Percentiles rank a stretch among this genome's conserved stretches.
Conservation (phyloP, 2,329 filamentous ascomycete species). For the Bipolaris victoriae region DNA sequence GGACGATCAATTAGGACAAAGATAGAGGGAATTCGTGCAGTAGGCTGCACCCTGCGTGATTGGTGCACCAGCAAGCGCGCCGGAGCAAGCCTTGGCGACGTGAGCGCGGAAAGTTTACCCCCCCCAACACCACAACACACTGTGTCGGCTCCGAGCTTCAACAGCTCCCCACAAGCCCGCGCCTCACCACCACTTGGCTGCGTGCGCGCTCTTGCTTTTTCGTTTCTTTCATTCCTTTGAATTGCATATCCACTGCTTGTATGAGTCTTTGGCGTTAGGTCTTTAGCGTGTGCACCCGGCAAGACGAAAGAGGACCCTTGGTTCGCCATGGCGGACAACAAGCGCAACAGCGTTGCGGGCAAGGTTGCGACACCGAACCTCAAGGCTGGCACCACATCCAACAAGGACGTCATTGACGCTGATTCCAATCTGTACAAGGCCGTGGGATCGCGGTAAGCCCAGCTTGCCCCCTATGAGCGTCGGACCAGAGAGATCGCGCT, state of each 20-base stretch:
- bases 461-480: background rate
- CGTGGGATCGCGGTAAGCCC: slow-evolving; percentile 65
- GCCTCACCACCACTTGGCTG: slow-evolving; percentile 31
- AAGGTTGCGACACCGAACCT: slow-evolving; percentile 59
- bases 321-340: slow-evolving; percentile 61
- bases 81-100: slow-evolving; percentile 23
- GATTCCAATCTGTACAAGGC: slow-evolving; percentile 64
- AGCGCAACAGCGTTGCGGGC: slow-evolving; percentile 61
- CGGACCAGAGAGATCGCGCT: background rate
- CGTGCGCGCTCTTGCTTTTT: slow-evolving; percentile 32
- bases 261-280: slow-evolving; percentile 43
- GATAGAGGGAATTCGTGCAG: background rate
- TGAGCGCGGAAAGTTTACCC: slow-evolving; percentile 18
- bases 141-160: slow-evolving; percentile 21
- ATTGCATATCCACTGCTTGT: slow-evolving; percentile 43
- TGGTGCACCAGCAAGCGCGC: slow-evolving; percentile 21
- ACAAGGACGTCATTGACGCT: slow-evolving; percentile 55
- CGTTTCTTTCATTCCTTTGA: slow-evolving; percentile 52
- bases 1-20: background rate
- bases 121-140: slow-evolving; percentile 23
- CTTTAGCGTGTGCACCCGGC: slow-evolving; percentile 30
- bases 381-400: slow-evolving; percentile 52
- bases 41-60: slow-evolving; percentile 5
- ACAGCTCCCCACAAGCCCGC: slow-evolving; percentile 25
- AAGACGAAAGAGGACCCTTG: slow-evolving; percentile 53